phyloP scores from a whole-genome alignment of 2,329 filamentous ascomycete genomes.

The Verticillium isaacii region DNA sequence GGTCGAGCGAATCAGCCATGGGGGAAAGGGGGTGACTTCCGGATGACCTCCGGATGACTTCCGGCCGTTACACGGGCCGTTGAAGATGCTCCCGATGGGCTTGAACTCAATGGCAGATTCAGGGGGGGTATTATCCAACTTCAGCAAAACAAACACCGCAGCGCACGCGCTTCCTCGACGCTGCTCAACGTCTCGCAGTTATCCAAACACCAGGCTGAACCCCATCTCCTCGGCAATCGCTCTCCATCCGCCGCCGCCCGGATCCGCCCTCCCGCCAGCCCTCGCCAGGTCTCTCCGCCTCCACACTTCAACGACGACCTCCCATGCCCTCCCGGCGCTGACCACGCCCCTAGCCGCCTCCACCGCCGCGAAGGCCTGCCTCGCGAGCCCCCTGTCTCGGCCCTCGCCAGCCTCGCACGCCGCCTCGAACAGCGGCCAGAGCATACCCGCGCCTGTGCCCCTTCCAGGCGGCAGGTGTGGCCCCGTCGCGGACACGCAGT shows the following conservation, averaged over 20 bases:
- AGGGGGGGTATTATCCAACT: neutral
- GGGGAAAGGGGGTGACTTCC: too few relatives aligned
- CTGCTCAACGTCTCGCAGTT: neutral
- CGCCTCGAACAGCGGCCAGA: slow-evolving; percentile 11
- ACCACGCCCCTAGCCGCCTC: slow-evolving; percentile 7
- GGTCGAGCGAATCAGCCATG: too few relatives aligned
- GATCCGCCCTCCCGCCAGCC: slow-evolving; percentile 7
- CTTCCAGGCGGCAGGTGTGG: neutral
- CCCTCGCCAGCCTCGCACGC: slow-evolving; percentile 12
- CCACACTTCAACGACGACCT: slow-evolving; percentile 11
- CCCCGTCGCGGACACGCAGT: slow-evolving; percentile 8
- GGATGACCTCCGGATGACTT: too few relatives aligned
- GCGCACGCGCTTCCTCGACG: neutral
- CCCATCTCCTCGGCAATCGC: slow-evolving; percentile 10
- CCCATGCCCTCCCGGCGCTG: slow-evolving; percentile 11
- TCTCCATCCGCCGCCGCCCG: slow-evolving; percentile 10
- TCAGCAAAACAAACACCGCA: neutral
- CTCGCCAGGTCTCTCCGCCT: slow-evolving; percentile 10
- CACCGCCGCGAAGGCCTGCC: slow-evolving; percentile 11
- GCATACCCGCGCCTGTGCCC: slow-evolving; percentile 7
- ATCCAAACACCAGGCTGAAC: slow-evolving; percentile 11
- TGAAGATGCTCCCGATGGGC: neutral
- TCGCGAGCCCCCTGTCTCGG: slow-evolving; percentile 11
- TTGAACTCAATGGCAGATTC: neutral
- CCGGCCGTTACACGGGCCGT: neutral